Base-by-base conservation (phyloP, 1,284 basidiomycete species). In the Ceraceosorus bombacis region DNA sequence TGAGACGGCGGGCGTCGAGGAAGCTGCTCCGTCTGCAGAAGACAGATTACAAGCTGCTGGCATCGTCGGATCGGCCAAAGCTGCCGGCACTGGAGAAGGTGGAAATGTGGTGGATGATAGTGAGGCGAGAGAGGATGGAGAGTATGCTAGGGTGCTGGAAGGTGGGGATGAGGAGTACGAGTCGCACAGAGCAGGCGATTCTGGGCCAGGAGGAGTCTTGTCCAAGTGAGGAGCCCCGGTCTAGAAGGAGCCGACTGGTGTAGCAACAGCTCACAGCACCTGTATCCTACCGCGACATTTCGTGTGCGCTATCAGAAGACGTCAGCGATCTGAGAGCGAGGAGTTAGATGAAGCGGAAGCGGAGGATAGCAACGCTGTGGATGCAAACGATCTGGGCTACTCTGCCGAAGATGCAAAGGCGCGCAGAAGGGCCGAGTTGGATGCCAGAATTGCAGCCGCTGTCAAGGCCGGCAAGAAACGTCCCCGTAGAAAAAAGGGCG, bases 401-500 rank as follows among this genome's bases (percentile, higher is more conserved):
- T 38, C 37, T 8, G 53, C 40, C 39, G 13, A 54, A 15, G 53
- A 17, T 2, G 53, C 40, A 13, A 13, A 39, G 5, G 53, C 48
- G 50, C 46, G 85, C 4, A 83, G 79, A 67, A 85, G 85, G 78
- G 74, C 83, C 41, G 82, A 83, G 5, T 78, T 88, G 41, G 85
- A 87, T 70, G 84, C 84, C 82, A 81, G 83, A 71, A 86, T 94
- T 66, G 89, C 93, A 62, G 85, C 85, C 38, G 90, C 91, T 63
- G 81, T 91, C n/a, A 90, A 90, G 78, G 82, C 85, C 6, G 86
- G 87, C 72, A 88, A 87, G 74, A 83, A 82, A 84, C 81, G 67
- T 80, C 85, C 73, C 85, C 82, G 83, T 61, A 89, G 89, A 78
- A 87, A 87, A 76, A 82, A 83, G 60, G 78, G 71, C 58, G 82